Evolutionary conservation across 2,329 filamentous ascomycete species (phyloP), one percentile per base, ranked within the genome.

Genomic region (Colletotrichum godetiae): DNA sequence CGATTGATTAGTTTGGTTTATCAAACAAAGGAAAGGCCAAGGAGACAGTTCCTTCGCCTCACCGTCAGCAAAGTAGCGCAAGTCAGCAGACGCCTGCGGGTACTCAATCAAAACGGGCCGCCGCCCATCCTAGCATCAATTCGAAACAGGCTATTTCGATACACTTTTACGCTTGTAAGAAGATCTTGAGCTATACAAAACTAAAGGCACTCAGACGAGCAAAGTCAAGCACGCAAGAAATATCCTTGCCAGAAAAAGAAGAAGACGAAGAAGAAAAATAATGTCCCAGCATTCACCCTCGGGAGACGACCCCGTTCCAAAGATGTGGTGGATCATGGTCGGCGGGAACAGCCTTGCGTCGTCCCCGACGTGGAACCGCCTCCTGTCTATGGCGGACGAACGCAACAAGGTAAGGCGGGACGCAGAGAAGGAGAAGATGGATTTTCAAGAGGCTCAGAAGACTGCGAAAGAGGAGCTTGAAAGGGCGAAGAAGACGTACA

Each of bases 321-420:
- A 13, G 61, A 8, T 37, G 13, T 60, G 69, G 27, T 73, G 70
- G 70, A 5, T 70, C 13, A 33, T 70, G 55, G 60, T 73, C 19
- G 70, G 70, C 12, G 70, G 70, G 3, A 70, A 70, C 31, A 65
- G 52, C 6, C 59, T 73, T 12, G 56, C 67, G 13, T 27, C 55
- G 19, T 60, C 60, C 10, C 70, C 70, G 5, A 65, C 55, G 33
- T 73, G 70, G 70, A 29, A 70, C 19, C 67, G 56, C 33, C 49
- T 73, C 8, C 19, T 70, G 1, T 35, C 29, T 13, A 70, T 57
- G 60, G 27, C 60, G 6, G 22, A 24, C 15, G 29, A 61, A 35
- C 66, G 67, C 27, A 65, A 61, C 22, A 49, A 61, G 61, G 42
- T 49, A 60, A 10, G 33, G 19, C 70, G 29, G 7, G 49, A 60